These are phyloP conservation scores for Lachancea nothofagi DNA, from an alignment of 805 yeast genomes.

Conservation along the genomic window DNA sequence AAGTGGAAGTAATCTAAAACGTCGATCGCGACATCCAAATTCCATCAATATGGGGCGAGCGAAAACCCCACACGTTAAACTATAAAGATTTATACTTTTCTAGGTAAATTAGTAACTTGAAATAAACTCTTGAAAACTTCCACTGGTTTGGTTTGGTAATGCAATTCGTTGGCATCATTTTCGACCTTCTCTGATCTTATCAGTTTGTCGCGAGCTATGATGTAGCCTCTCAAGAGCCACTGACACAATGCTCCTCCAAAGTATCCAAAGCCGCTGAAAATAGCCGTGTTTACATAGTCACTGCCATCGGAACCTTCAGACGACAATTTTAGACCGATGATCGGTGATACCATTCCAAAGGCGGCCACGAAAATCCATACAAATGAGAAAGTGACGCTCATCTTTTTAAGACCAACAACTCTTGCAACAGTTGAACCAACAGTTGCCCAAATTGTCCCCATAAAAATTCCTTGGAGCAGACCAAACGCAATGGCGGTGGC, in stretches of 20 bases:
- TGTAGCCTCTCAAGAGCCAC: conserved; percentile 47
- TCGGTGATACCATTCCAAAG: conserved; percentile 51
- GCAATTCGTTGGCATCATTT: conserved; percentile 24
- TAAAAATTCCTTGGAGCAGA: conserved; percentile 46
- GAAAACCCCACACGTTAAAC: no score
- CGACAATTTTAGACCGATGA: conserved; percentile 47
- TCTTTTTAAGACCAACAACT: conserved; percentile 47
- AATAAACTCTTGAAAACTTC: conserved; percentile 6
- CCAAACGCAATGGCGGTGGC: conserved; percentile 53
- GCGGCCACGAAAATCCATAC: conserved; percentile 48
- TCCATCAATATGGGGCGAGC: no score
- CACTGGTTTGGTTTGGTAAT: conserved; percentile 13
- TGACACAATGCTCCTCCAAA: conserved; percentile 40
- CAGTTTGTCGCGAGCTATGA: conserved; percentile 44
- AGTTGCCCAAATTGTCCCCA: conserved; percentile 60
- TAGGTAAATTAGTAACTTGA: conserved; percentile 4
- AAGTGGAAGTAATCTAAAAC: no score
- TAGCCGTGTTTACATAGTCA: conserved; percentile 48
- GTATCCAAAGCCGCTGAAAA: conserved; percentile 54
- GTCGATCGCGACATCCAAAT: no score
- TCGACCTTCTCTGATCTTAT: conserved; percentile 20
- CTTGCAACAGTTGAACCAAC: conserved; percentile 47
- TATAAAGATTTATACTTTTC: conserved; percentile 4
- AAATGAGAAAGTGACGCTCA: conserved; percentile 47
- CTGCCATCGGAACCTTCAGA: conserved; percentile 27